phyloP scores from a whole-genome alignment of 1,284 basidiomycete species.

The Cutaneotrichosporon curvatum region DNA sequence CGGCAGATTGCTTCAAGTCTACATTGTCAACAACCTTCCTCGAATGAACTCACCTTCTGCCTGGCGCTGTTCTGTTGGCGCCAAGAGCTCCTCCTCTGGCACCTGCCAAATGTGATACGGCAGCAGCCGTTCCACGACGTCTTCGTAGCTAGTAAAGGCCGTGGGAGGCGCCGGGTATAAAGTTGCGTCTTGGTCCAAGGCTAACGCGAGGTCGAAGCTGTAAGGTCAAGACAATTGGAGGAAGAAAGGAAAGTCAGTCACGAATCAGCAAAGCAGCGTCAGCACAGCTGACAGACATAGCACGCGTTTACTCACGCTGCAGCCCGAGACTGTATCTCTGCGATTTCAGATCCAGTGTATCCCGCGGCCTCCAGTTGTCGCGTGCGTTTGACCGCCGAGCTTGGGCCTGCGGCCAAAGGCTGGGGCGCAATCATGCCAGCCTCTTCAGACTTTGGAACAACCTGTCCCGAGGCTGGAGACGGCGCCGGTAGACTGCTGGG shows the following conservation, averaged over 20 bases:
- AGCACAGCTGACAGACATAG: background rate
- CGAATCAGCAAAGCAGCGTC: background rate
- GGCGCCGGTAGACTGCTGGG: too few species aligned
- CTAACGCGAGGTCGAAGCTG: constrained; percentile 31
- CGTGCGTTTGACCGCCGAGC: constrained; percentile 12
- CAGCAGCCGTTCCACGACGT: constrained; percentile 33
- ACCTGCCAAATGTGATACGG: constrained; percentile 43
- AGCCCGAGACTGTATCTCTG: constrained; percentile 9
- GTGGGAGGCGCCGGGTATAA: constrained; percentile 21
- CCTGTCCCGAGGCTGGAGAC: too few species aligned
- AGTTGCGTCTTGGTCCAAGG: constrained; percentile 32
- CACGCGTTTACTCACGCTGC: constrained; percentile 6
- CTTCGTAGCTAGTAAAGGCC: constrained; percentile 26
- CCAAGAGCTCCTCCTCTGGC: constrained; percentile 34
- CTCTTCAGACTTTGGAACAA: too few species aligned
- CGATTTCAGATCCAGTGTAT: constrained; percentile 7
- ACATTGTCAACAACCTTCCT: background rate
- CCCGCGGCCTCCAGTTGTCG: constrained; percentile 8
- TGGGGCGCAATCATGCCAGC: too few species aligned
- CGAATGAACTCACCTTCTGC: constrained; percentile 7
- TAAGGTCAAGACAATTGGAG: background rate
- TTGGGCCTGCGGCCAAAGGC: background rate
- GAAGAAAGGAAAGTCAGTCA: background rate
- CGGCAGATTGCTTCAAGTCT: constrained; percentile 16
- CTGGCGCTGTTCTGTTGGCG: constrained; percentile 5